These are phyloP conservation scores for Nelumbo lutea DNA, from an alignment of 164 flowering plant species.

Conservation along the genomic window DNA sequence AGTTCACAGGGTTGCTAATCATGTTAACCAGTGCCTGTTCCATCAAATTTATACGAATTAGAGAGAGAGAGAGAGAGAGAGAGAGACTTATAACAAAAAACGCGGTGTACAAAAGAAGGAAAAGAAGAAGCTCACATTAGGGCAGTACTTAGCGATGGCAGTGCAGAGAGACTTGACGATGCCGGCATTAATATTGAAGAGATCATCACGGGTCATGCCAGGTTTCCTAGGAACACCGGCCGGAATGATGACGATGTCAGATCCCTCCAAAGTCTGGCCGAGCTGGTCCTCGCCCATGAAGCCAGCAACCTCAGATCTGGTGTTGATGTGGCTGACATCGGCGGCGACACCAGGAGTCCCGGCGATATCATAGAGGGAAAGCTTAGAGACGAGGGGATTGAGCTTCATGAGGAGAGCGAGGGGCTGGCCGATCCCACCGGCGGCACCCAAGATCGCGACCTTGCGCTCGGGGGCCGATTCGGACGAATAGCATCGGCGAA, in stretches of 20 bases:
- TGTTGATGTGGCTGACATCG: neutral
- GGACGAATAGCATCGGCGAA: too few species aligned
- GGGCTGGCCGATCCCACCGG: neutral
- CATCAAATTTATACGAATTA: slow-evolving; percentile 2
- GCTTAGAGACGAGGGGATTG: neutral
- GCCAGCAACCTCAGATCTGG: slow-evolving; percentile 28
- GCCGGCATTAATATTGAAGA: slow-evolving; percentile 94
- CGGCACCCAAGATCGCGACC: neutral
- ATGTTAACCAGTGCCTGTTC: slow-evolving; percentile 82
- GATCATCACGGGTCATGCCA: slow-evolving; percentile 98
- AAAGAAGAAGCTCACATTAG: slow-evolving; percentile 47
- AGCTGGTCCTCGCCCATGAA: slow-evolving; percentile 69
- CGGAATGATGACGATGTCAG: slow-evolving; percentile 82
- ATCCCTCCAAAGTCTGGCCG: slow-evolving; percentile 72
- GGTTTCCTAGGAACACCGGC: slow-evolving; percentile 99
- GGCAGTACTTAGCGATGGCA: slow-evolving; percentile 91
- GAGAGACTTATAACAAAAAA: too few species aligned
- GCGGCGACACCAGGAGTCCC: neutral
- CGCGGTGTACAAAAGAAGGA: neutral
- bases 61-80: neutral
- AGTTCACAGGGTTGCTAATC: slow-evolving; percentile 99
- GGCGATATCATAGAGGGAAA: neutral
- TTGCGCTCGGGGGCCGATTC: neutral
- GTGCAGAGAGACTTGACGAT: slow-evolving; percentile 69
- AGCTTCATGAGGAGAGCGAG: neutral